Evolutionary conservation across 495 filamentous ascomycete species (phyloP).

Genomic region (Aspergillus diversus): DNA sequence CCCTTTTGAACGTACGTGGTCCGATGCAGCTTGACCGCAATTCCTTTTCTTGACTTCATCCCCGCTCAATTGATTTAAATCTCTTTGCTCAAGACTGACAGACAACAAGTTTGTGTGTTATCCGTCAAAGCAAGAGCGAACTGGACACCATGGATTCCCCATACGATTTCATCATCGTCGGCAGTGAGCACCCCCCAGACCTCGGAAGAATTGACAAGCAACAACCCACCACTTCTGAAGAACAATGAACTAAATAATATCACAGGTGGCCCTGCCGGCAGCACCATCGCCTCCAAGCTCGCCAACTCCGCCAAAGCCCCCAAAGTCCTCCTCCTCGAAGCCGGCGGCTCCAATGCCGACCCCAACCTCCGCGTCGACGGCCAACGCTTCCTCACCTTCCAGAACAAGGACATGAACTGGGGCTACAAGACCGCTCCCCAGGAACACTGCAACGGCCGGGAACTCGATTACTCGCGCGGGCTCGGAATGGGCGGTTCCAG

Average conservation of each 20-base stretch:
- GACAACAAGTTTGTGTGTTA: too few relatives aligned
- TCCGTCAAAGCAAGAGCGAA: background rate
- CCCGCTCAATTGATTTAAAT: too few relatives aligned
- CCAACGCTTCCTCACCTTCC: slow-evolving; percentile 56
- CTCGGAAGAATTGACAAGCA: background rate
- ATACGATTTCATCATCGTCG: slow-evolving; percentile 17
- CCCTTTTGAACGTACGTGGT: too few relatives aligned
- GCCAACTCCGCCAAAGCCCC: slow-evolving; percentile 49
- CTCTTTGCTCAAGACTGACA: too few relatives aligned
- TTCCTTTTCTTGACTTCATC: background rate
- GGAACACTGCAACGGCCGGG: slow-evolving; percentile 48
- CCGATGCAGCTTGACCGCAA: background rate
- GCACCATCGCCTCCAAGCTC: slow-evolving; percentile 50
- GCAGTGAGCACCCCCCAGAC: slow-evolving; percentile 2
- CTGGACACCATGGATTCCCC: background rate
- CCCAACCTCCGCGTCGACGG: slow-evolving; percentile 49
- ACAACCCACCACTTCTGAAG: background rate
- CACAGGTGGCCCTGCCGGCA: slow-evolving; percentile 61
- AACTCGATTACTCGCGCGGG: slow-evolving; percentile 61
- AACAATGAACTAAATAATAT: slow-evolving; percentile 5
- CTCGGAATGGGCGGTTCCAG: slow-evolving; percentile 63
- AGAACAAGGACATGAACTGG: slow-evolving; percentile 55
- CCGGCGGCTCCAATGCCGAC: slow-evolving; percentile 55
- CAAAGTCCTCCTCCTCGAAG: slow-evolving; percentile 60
- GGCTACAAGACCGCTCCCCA: slow-evolving; percentile 64